Conservation (phyloP, 2,329 filamentous ascomycete species). For the Bipolaris victoriae region DNA sequence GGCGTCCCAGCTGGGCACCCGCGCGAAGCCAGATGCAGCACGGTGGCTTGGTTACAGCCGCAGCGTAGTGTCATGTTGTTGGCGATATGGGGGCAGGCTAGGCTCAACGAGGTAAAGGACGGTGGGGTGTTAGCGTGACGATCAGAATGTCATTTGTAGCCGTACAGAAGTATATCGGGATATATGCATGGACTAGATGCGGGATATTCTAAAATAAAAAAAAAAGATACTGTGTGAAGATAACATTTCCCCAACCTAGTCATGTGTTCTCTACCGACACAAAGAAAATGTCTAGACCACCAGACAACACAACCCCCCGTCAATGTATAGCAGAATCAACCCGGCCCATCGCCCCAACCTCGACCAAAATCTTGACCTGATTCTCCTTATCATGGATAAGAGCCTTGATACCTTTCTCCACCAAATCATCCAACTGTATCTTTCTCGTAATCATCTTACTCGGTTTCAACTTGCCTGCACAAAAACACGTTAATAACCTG, state of each 20-base stretch:
- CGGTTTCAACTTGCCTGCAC: conserved; percentile 57
- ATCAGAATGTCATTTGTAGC: neutral
- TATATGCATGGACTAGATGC: too few relatives aligned
- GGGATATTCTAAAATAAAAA: too few relatives aligned
- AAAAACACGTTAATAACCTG: neutral
- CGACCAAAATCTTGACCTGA: conserved; percentile 68
- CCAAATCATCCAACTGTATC: conserved; percentile 62
- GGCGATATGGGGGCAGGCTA: conserved; percentile 12
- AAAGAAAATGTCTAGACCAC: neutral
- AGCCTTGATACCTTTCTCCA: conserved; percentile 63
- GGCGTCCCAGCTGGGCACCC: conserved; percentile 1
- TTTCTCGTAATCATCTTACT: conserved; percentile 66
- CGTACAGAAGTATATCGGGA: too few relatives aligned
- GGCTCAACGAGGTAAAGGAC: conserved; percentile 13
- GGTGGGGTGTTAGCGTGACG: neutral
- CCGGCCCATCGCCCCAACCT: conserved; percentile 40
- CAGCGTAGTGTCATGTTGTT: conserved; percentile 17
- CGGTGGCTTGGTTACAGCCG: conserved; percentile 16
- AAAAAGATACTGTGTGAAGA: neutral
- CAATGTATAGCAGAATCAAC: conserved; percentile 21
- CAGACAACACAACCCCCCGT: neutral
- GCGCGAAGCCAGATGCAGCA: conserved; percentile 6
- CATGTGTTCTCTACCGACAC: too few relatives aligned
- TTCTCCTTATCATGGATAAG: conserved; percentile 66
- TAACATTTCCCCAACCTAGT: neutral